Base-by-base conservation (phyloP, 2,329 filamentous ascomycete species). In the Colletotrichum tanaceti region DNA sequence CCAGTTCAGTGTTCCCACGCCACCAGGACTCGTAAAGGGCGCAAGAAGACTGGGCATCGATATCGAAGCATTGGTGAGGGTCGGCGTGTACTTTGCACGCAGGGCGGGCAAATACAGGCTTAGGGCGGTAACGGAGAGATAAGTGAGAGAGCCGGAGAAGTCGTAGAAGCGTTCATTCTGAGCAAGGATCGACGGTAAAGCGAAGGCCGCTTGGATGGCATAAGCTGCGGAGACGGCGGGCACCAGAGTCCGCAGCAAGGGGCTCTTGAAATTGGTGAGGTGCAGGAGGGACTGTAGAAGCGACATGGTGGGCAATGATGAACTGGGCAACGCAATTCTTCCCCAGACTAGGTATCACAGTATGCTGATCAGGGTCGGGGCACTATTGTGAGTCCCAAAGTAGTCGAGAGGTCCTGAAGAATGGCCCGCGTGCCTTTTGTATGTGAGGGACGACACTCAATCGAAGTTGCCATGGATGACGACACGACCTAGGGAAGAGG, bases 81-180 rank as follows among this genome's bases (percentile, higher is more conserved):
- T 73, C 0, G 79, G 73, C 1, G 84, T 83, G 59, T 82, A 81
- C 52, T 83, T 81, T 16, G 86, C 86, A 49, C 88, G 82, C 63
- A 90, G 78, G 4, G 84, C 83, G 0, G 89, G 89, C 18, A 91
- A 80, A 71, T 87, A 88, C 18, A 92, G 80, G 67, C 85, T 88
- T 35, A 91, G 77, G 0, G 87, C 85, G 16, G 87, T 88, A 75
- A 89, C 89, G 62, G 87, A 87, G 44, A 92, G 82, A 74, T 90
- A 91, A 2, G 90, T 91, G 39, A 90, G 74, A 16, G 88, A 89
- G 55, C 90, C 90, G 2, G 88, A 90, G 55, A 90, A 77, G 75
- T 92, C 90, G 76, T 90, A 92, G 81, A 90, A 91, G 44, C 87
- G 85, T 74, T 92, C 90, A 7, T 87, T 86, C 73, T 88, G 84